Conservation (phyloP, 148 eudicot genomes). For the Fallopia convolvulus region DNA sequence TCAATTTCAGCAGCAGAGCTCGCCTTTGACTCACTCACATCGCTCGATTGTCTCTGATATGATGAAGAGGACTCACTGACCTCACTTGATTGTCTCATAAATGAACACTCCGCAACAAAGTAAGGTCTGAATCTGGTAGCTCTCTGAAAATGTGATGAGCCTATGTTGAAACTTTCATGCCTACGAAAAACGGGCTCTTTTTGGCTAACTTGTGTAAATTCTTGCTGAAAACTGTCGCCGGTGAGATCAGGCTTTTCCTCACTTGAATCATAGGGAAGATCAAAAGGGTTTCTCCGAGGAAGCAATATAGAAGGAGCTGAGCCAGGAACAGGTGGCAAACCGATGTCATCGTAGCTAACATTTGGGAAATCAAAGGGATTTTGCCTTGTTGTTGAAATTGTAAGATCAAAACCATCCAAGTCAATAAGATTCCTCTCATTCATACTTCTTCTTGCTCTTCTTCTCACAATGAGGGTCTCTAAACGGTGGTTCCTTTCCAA, state of each 20-base stretch:
- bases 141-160: slow-evolving; percentile 44
- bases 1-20: slow-evolving; percentile 30
- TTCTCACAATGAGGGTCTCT: slow-evolving; percentile 63
- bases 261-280: slow-evolving; percentile 75
- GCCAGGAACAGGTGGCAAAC: slow-evolving; percentile 69
- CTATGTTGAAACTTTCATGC: slow-evolving; percentile 52
- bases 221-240: slow-evolving; percentile 54
- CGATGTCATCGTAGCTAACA: slow-evolving; percentile 43
- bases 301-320: slow-evolving; percentile 68
- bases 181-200: slow-evolving; percentile 57
- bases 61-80: slow-evolving; percentile 35
- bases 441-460: slow-evolving; percentile 43
- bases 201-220: slow-evolving; percentile 30
- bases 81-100: slow-evolving; percentile 34
- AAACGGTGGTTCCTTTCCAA: slow-evolving; percentile 64
- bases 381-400: slow-evolving; percentile 46
- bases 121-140: slow-evolving; percentile 42
- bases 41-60: slow-evolving; percentile 23
- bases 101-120: slow-evolving; percentile 50
- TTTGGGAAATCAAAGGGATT: slow-evolving; percentile 60
- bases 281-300: slow-evolving; percentile 59
- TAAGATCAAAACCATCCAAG: slow-evolving; percentile 52
- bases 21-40: slow-evolving; percentile 19
- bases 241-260: slow-evolving; percentile 73
- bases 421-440: slow-evolving; percentile 54